Evolutionary conservation across 2,329 filamentous ascomycete species (phyloP), one percentile per base, ranked within the genome.

Genomic region (Paracorniculantispora psalliotae): DNA sequence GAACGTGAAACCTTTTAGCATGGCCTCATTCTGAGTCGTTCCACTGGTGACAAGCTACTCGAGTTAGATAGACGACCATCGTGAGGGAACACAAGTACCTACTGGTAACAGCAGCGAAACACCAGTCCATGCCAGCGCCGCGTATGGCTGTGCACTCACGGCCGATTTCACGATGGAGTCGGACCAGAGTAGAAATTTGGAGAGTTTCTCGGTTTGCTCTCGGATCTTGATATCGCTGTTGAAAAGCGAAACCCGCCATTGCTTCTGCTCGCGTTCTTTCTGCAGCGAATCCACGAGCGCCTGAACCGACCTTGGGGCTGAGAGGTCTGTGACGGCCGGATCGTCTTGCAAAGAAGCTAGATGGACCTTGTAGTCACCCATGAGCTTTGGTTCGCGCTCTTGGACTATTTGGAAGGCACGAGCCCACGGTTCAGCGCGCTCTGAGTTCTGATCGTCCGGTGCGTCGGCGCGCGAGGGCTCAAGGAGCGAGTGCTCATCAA

Each of bases 51-150:
- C 39, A 33, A 67, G 61, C 59, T 63, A 28, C 19, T 6, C n/a
- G 6, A 33, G 30, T 6, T 33, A 33, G 6, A 6, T 6, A 6
- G 6, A 6, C 12, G 30, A 6, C 6, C 30, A 33, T 33, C 17
- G 21, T 23, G 7, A 43, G 43, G 21, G 37, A 43, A 35, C 3
- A 37, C 41, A 54, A 13, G 21, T 13, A 56, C 63, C 39, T 62
- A 67, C 66, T 1, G 65, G 60, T 23, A 68, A 61, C 48, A 65
- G 53, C 1, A 67, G 43, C 25, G 66, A 63, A 33, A 66, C 61
- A 33, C 66, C 67, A 2, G 66, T 63, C 67, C 67, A 68, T 28
- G 65, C 67, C 46, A 69, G 43, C 21, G 65, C 64, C 12, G 65
- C 61, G 49, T 66, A 63, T 12, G 66, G 66, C 46, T 69, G 66